Conservation (phyloP, 2,329 filamentous ascomycete species). For the Achaetomium macrosporum region DNA sequence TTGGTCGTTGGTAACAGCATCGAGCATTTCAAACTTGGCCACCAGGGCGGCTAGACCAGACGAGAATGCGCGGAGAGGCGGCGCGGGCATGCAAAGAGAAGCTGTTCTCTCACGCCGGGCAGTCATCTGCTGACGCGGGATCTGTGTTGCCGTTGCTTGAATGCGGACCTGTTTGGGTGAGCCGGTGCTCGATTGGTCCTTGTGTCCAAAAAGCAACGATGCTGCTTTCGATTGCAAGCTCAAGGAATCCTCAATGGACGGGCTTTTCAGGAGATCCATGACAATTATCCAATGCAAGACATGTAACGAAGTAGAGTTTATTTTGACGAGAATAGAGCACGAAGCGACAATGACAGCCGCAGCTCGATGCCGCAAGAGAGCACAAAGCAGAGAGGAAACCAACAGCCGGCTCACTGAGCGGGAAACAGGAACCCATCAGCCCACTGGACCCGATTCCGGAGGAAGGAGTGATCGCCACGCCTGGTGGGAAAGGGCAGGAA, state of each 20-base stretch:
- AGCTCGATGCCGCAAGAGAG: no score
- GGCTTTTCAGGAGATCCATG: not conserved
- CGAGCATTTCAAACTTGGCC: slow-evolving; percentile 32
- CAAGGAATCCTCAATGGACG: slow-evolving; percentile 7
- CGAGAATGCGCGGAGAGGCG: not conserved
- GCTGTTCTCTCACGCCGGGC: not conserved
- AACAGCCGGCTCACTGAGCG: no score
- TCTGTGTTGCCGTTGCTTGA: not conserved
- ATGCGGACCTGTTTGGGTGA: not conserved
- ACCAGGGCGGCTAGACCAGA: slow-evolving; percentile 28
- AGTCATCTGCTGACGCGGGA: not conserved
- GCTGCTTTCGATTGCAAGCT: slow-evolving; percentile 16
- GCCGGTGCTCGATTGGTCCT: slow-evolving; percentile 9
- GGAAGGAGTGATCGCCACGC: no score
- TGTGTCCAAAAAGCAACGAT: slow-evolving; percentile 17
- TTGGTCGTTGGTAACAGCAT: slow-evolving; percentile 24
- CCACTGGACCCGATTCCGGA: no score
- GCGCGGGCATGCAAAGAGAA: not conserved
- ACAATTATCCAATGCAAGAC: not conserved
- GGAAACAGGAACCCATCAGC: no score
- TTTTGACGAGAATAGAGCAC: no score
- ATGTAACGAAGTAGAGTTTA: not conserved
- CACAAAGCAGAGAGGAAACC: no score
- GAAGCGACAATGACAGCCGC: not conserved
- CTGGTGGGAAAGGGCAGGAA: no score